Base-by-base conservation (phyloP, 257 asterid species). In the Gentiana macrophylla region DNA sequence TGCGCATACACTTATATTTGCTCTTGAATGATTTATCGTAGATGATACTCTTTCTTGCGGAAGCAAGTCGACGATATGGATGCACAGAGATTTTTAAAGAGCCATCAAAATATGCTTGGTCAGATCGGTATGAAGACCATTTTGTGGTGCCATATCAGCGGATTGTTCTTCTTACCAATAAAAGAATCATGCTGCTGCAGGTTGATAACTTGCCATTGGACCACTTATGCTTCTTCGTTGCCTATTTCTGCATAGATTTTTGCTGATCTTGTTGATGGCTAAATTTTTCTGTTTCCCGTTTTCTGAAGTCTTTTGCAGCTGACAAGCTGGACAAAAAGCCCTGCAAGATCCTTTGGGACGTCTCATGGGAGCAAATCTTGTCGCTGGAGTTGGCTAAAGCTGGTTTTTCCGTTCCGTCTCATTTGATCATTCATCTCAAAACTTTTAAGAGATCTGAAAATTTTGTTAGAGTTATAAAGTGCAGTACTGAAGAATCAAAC, bases 341-440 rank as follows among this genome's bases (percentile, higher is more conserved):
- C 56, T 84, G 98, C 89, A 92, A 85, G 75, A 92, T 92, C 74
- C 77, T 74, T 83, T 92, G 98, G 98, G 97, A 88, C 73, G 97
- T 88, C 49, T 84, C 89, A 32, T 92, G 98, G 98, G 90, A 83
- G 72, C 90, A 88, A 53, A 73, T 92, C 57, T 64, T 92, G 84
- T 64, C 95, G 52, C 83, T 92, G 57, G 98, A 92, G 69, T 70
- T 87, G 80, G 98, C 96, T 54, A 92, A 85, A 88, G 94, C 93
- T 72, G 94, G 94, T 52, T 77, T 67, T 62, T 68, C 74, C 46
- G 69, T 44, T 68, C 88, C 97, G 51, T 79, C 94, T 62, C 98
- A 92, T 75, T 71, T 92, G 56, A 79, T 92, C 63, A 74, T 92
- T 76, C 98, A 92, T 77, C 76, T 87, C 67, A 85, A 85, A 74